Evolutionary conservation across 129 eudicot species (phyloP).

Genomic region (Oenanthe sinensis): DNA sequence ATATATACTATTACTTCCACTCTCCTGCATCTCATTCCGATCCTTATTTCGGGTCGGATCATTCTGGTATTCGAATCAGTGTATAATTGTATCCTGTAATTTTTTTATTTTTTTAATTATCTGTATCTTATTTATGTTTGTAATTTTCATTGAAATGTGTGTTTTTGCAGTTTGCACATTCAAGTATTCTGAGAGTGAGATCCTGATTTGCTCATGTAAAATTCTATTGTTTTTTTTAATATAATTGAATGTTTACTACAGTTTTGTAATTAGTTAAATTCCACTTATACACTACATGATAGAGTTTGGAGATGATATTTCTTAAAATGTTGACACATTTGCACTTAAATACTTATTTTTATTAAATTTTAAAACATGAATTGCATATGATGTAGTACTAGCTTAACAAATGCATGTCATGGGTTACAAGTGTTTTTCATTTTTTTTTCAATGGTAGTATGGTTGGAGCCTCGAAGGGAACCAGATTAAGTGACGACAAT

Average conservation of each 20-base stretch:
- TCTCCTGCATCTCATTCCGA: not conserved
- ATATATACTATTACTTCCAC: slow-evolving; percentile 1
- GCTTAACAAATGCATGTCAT: not conserved
- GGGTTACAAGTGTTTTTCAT: not conserved
- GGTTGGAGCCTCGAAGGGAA: not conserved
- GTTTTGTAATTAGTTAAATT: not conserved
- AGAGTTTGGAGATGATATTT: not conserved
- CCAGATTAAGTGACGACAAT: not conserved
- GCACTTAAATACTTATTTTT: not conserved
- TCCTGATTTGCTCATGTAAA: not conserved
- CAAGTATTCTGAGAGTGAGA: not conserved
- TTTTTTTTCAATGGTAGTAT: not conserved
- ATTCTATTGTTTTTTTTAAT: not conserved
- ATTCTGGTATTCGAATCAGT: not conserved
- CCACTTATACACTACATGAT: not conserved
- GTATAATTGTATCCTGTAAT: not conserved
- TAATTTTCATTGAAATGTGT: not conserved
- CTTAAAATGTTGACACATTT: not conserved
- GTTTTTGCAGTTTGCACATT: not conserved
- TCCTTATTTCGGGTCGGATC: not conserved
- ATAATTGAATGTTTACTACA: not conserved
- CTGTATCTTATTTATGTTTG: not conserved
- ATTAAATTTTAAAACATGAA: too few species aligned
- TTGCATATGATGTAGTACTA: not conserved
- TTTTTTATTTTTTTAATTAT: not conserved